phyloP scores from a whole-genome alignment of 192 early-diverging fungal genomes.

The Phycomyces nitens region DNA sequence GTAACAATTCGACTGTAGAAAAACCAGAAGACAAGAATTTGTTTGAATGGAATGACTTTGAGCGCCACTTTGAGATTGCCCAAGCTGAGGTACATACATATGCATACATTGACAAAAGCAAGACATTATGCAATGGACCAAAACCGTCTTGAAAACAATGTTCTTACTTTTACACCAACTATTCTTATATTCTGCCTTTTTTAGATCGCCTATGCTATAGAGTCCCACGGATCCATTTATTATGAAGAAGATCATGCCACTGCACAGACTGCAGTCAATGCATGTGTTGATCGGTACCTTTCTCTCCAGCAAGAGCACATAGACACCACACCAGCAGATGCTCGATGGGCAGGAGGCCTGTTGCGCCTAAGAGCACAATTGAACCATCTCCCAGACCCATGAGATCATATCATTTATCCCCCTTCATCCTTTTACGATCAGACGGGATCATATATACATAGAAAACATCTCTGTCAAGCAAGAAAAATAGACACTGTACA shows the following conservation, averaged over 20 bases:
- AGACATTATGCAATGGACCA: neutral
- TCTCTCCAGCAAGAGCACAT: neutral
- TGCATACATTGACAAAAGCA: neutral
- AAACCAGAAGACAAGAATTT: neutral
- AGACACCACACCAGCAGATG: neutral
- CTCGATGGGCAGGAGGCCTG: neutral
- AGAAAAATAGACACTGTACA: too few relatives aligned
- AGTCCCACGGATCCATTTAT: neutral
- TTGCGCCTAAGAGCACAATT: neutral
- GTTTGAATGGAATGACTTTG: neutral
- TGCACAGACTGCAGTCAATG: neutral
- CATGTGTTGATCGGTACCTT: neutral
- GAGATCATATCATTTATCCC: too few relatives aligned
- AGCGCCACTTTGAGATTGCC: neutral
- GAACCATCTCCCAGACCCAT: neutral
- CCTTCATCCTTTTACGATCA: too few relatives aligned
- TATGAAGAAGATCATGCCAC: neutral
- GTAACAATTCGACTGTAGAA: neutral
- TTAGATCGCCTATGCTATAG: slow-evolving; percentile 2
- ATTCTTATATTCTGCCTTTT: neutral
- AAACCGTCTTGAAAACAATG: too few relatives aligned
- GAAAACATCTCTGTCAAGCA: too few relatives aligned
- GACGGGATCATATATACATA: too few relatives aligned
- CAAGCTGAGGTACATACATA: slow-evolving; percentile 11
- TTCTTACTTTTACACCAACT: too few relatives aligned